These are phyloP conservation scores for Alternaria burnsii DNA, from an alignment of 2,329 filamentous ascomycete species.

Conservation along the genomic window DNA sequence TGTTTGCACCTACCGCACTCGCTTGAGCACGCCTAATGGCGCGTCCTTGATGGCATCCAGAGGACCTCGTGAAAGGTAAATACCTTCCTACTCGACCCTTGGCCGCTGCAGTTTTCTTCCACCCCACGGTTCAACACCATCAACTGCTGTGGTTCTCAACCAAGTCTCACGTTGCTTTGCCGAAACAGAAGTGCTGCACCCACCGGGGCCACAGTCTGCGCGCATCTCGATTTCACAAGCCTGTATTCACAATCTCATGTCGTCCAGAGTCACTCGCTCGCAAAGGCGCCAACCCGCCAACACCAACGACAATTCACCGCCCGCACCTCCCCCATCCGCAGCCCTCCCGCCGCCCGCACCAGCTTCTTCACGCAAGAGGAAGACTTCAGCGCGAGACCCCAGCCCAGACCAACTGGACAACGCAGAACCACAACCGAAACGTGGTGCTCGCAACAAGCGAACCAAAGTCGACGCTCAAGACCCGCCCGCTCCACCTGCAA, in stretches of 20 bases:
- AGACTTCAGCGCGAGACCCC: slow-evolving; percentile 63
- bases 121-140: slow-evolving; percentile 5
- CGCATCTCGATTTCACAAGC: slow-evolving; percentile 38
- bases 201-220: slow-evolving; percentile 41
- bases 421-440: slow-evolving; percentile 36
- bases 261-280: slow-evolving; percentile 94
- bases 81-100: slow-evolving; percentile 28
- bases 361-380: slow-evolving; percentile 75
- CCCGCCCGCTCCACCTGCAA: slow-evolving; percentile 49
- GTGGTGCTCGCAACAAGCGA: slow-evolving; percentile 55
- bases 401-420: slow-evolving; percentile 57
- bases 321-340: slow-evolving; percentile 50
- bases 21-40: slow-evolving; percentile 52
- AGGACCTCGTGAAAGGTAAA: slow-evolving; percentile 37
- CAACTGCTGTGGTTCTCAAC: slow-evolving; percentile 23
- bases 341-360: slow-evolving; percentile 55
- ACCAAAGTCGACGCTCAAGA: slow-evolving; percentile 71
- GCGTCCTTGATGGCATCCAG: slow-evolving; percentile 42
- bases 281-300: slow-evolving; percentile 83
- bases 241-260: slow-evolving; percentile 75
- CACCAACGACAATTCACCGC: slow-evolving; percentile 48
- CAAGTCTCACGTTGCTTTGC: slow-evolving; percentile 29
- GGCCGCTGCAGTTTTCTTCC: slow-evolving; percentile 18
- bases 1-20: slow-evolving; percentile 43
- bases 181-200: slow-evolving; percentile 40